These are phyloP conservation scores for Fusarium sp. DNA, from an alignment of 2,329 filamentous ascomycete genomes.

Conservation along the genomic window DNA sequence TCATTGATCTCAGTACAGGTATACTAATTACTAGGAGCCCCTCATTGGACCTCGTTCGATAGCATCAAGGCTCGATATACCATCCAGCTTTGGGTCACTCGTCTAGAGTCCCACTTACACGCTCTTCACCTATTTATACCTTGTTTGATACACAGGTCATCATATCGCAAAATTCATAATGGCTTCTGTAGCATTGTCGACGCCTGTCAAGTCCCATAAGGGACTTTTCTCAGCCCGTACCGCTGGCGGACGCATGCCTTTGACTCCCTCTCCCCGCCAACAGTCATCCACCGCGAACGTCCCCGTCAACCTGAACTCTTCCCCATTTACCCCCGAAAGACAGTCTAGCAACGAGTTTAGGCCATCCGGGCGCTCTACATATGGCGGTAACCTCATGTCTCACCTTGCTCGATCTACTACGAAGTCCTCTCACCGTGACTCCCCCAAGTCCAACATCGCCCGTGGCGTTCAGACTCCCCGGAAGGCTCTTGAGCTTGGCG, in stretches of 20 bases:
- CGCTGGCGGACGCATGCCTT: conserved; percentile 91
- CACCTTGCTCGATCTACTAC: conserved; percentile 78
- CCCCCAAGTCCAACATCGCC: conserved; percentile 96
- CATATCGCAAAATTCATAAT: conserved; percentile 63
- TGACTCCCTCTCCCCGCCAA: conserved; percentile 89
- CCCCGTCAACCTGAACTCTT: conserved; percentile 67
- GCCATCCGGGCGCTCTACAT: conserved; percentile 75
- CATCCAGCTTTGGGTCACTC: conserved; percentile 59
- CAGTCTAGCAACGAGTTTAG: conserved; percentile 62
- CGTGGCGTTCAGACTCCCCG: conserved; percentile 78
- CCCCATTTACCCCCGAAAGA: conserved; percentile 81
- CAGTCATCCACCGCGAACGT: conserved; percentile 62
- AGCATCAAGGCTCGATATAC: conserved; percentile 50
- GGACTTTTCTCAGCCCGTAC: conserved; percentile 92
- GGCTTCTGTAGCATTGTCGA: conserved; percentile 84
- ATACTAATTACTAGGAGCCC: conserved; percentile 66
- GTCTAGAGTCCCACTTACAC: conserved; percentile 48
- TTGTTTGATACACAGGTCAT: conserved; percentile 16
- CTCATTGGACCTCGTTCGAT: conserved; percentile 66
- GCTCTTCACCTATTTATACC: conserved; percentile 7
- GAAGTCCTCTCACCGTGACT: conserved; percentile 79
- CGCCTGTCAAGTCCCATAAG: conserved; percentile 93
- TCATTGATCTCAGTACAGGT: conserved; percentile 53
- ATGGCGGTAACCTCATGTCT: conserved; percentile 80
- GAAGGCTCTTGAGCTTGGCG: conserved; percentile 84